Conservation (phyloP, 176 grass and related monocot genomes). For the Oryza meridionalis region DNA sequence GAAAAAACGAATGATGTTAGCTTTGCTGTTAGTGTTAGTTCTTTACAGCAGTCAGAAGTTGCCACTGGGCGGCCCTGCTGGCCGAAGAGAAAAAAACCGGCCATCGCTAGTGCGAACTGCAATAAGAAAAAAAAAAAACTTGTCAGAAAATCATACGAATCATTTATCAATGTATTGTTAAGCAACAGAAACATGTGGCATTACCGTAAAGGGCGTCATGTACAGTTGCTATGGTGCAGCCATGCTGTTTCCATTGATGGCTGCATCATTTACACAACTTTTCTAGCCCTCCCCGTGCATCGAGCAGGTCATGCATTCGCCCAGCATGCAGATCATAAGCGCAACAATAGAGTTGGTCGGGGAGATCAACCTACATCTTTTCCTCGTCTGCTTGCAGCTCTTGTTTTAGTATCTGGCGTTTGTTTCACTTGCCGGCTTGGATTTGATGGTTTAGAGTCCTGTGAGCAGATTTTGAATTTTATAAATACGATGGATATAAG, state of each 20-base stretch:
- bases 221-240: conserved; percentile 7
- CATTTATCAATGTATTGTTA: not conserved
- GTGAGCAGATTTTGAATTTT: conserved; percentile 18
- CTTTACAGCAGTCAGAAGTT: conserved; percentile 52
- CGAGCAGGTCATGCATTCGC: conserved; percentile 6
- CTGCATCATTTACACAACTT: conserved; percentile 31
- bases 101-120: conserved; percentile 35
- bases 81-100: conserved; percentile 43
- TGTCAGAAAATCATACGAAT: not conserved
- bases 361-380: conserved; percentile 68
- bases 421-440: conserved; percentile 67
- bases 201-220: conserved; percentile 37
- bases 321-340: conserved; percentile 32
- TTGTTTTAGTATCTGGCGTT: conserved; percentile 57
- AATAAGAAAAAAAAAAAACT: conserved; percentile 25
- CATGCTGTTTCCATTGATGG: conserved; percentile 1
- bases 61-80: conserved; percentile 27
- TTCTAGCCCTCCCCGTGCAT: conserved; percentile 14
- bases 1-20: conserved; percentile 59
- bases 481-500: conserved; percentile 20
- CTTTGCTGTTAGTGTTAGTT: conserved; percentile 50
- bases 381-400: conserved; percentile 55
- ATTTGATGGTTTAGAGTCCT: conserved; percentile 66
- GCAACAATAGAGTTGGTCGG: not conserved
- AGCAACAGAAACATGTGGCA: not conserved